Conservation (phyloP, 176 grass and related monocot genomes). For the Saccharum officinarum region DNA sequence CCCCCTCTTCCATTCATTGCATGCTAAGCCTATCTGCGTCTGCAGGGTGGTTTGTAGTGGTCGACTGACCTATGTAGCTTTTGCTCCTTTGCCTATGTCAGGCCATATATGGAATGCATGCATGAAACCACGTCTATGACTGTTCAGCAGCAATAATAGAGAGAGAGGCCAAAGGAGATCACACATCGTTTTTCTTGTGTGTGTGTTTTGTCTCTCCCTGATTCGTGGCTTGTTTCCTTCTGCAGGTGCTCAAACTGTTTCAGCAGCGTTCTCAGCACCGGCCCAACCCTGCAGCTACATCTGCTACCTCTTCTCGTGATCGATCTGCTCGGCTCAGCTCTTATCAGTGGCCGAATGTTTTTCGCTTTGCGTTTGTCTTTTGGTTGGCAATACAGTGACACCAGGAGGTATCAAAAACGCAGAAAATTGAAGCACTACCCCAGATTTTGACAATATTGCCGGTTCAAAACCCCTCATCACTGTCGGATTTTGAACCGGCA, state of each 20-base stretch:
- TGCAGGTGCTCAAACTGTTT: constrained; percentile 20
- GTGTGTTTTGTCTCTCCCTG: neutral
- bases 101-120: constrained; percentile 47
- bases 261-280: neutral
- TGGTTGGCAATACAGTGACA: neutral
- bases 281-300: neutral
- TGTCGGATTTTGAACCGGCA: too few species aligned
- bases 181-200: neutral
- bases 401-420: neutral
- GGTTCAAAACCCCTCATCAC: too few species aligned
- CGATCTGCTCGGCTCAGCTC: neutral
- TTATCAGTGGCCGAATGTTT: neutral
- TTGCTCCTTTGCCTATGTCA: constrained; percentile 34
- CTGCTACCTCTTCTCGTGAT: neutral
- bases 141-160: constrained; percentile 49
- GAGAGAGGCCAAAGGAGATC: constrained; percentile 30
- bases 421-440: too few species aligned
- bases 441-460: too few species aligned
- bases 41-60: neutral
- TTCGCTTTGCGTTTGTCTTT: constrained; percentile 9
- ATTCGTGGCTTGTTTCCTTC: neutral
- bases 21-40: neutral
- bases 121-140: constrained; percentile 32
- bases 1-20: neutral
- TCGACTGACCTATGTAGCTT: constrained; percentile 28